A percentile compares a stretch with the other conserved stretches of the same genome.
phyloP scores from a whole-genome alignment of 306 rosid species.

The Canavalia ensiformis region DNA sequence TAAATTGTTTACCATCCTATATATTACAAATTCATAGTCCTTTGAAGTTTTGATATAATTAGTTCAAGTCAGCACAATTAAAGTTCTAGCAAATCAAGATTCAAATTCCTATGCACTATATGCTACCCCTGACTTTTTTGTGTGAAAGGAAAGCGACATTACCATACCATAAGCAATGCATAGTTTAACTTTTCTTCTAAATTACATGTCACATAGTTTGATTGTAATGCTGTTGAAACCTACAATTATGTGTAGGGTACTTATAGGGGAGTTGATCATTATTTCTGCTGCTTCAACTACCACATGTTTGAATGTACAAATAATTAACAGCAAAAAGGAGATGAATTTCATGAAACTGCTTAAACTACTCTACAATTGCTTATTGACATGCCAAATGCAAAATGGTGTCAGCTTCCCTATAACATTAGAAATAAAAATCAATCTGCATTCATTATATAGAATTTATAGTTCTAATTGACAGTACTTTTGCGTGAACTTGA shows the following conservation, averaged over 20 bases:
- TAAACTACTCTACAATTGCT: background rate
- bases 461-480: slow-evolving; percentile 13
- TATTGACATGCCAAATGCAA: background rate
- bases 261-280: slow-evolving; percentile 12
- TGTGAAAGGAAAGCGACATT: background rate
- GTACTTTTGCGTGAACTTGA: slow-evolving; percentile 25
- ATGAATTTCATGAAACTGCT: slow-evolving; percentile 14
- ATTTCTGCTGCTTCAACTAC: slow-evolving; percentile 8
- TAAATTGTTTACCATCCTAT: background rate
- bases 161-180: background rate
- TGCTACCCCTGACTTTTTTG: slow-evolving; percentile 11
- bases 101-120: slow-evolving; percentile 38
- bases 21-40: background rate
- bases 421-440: background rate
- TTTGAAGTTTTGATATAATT: slow-evolving; percentile 4
- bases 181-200: slow-evolving; percentile 24
- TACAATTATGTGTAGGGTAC: slow-evolving; percentile 23
- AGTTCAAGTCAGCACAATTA: slow-evolving; percentile 23
- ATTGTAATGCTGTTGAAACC: background rate
- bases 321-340: background rate
- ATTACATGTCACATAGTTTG: slow-evolving; percentile 6
- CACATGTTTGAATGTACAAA: background rate
- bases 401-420: background rate
- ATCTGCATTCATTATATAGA: background rate
- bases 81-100: slow-evolving; percentile 5